Evolutionary conservation across 495 filamentous ascomycete genomes (phyloP).

Genomic region (Schizothecium vesticola): DNA sequence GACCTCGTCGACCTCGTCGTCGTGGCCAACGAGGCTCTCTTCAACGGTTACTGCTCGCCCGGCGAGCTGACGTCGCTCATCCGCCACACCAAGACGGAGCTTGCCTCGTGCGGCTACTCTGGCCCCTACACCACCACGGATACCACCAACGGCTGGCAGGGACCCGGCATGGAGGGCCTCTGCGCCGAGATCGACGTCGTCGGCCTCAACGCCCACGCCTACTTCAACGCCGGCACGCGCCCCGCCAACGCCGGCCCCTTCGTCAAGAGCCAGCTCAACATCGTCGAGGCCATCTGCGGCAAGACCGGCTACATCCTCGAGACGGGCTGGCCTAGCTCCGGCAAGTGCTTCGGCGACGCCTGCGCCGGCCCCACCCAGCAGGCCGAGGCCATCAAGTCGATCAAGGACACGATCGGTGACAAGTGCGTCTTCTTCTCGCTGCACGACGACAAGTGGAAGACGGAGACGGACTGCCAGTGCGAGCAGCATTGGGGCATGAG

Average conservation of each 20-base stretch:
- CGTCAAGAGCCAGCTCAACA: conserved; percentile 57
- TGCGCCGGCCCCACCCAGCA: conserved; percentile 64
- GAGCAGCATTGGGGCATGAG: conserved; percentile 76
- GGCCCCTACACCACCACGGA: conserved; percentile 82
- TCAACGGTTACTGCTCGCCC: conserved; percentile 59
- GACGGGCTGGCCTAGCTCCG: conserved; percentile 80
- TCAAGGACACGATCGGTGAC: conserved; percentile 48
- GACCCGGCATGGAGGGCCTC: conserved; percentile 54
- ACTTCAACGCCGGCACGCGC: conserved; percentile 69
- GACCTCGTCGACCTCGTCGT: conserved; percentile 70
- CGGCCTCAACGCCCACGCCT: conserved; percentile 84
- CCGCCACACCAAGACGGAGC: conserved; percentile 43
- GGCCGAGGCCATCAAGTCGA: conserved; percentile 60
- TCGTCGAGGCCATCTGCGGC: conserved; percentile 63
- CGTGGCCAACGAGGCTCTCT: conserved; percentile 85
- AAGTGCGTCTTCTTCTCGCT: conserved; percentile 75
- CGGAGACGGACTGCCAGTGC: conserved; percentile 58
- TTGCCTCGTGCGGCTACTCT: conserved; percentile 68
- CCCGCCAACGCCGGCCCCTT: conserved; percentile 68
- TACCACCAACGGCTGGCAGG: conserved; percentile 61
- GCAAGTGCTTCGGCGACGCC: conserved; percentile 64
- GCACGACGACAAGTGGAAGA: conserved; percentile 79
- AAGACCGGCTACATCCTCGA: conserved; percentile 72
- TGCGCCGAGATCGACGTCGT: conserved; percentile 72
- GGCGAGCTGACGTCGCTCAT: conserved; percentile 65